Conservation (phyloP, 441 rosid species). For the Corymbia calophylla region DNA sequence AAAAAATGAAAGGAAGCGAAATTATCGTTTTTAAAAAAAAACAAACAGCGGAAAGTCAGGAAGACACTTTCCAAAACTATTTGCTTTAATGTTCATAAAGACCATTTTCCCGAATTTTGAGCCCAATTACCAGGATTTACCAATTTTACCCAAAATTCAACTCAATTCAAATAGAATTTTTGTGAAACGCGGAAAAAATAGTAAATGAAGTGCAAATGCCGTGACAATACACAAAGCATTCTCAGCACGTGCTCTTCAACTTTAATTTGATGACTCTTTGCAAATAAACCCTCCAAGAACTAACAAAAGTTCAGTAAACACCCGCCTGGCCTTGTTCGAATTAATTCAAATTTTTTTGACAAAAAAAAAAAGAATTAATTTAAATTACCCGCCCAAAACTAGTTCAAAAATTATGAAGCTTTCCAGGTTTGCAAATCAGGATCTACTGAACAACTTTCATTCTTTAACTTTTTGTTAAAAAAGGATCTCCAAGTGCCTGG, state of each 20-base stretch:
- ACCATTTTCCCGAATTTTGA: not conserved
- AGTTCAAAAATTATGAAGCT: not conserved
- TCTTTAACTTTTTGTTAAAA: not conserved
- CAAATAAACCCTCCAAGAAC: not conserved
- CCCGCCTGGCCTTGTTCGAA: not conserved
- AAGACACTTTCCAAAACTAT: too few species aligned
- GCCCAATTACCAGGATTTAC: not conserved
- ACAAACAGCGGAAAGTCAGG: too few species aligned
- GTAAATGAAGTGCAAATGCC: not conserved
- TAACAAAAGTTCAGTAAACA: not conserved
- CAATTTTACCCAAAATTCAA: not conserved
- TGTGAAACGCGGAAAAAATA: not conserved
- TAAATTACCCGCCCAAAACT: not conserved
- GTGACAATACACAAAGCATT: not conserved
- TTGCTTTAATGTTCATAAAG: not conserved
- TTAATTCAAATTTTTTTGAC: not conserved
- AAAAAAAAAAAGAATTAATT: too few species aligned
- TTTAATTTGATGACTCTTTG: not conserved
- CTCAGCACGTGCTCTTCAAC: not conserved
- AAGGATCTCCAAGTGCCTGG: not conserved
- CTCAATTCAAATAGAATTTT: not conserved
- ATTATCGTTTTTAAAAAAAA: too few species aligned
- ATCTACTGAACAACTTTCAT: not conserved
- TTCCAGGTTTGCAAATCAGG: not conserved
- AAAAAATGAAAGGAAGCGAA: too few species aligned